These are phyloP conservation scores for Hypseocharis bilobata DNA, from an alignment of 441 rosid genomes.

Conservation along the genomic window DNA sequence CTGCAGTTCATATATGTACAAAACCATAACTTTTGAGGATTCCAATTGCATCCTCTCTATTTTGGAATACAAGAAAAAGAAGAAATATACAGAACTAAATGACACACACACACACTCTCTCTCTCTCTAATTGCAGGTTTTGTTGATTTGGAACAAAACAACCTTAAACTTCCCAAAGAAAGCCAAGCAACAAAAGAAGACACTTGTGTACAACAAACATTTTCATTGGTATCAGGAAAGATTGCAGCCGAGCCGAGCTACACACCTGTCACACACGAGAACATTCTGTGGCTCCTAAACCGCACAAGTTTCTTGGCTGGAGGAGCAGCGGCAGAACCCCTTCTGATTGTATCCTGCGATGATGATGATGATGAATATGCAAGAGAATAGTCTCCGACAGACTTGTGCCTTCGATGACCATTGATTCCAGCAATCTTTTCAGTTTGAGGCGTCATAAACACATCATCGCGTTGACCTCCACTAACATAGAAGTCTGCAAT, in stretches of 20 bases:
- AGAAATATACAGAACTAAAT: too few relatives aligned
- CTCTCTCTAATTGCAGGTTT: too few relatives aligned
- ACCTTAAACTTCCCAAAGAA: not conserved
- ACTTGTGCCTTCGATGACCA: constrained; percentile 35
- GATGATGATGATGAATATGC: not conserved
- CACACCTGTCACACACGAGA: constrained; percentile 46
- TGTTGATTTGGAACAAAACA: too few relatives aligned
- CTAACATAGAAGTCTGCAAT: constrained; percentile 25
- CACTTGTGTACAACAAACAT: constrained; percentile 39
- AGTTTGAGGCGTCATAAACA: not conserved
- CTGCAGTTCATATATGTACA: too few relatives aligned
- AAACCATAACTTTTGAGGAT: too few relatives aligned
- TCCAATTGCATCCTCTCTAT: too few relatives aligned
- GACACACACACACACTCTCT: too few relatives aligned
- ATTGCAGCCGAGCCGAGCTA: not conserved
- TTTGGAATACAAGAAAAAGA: too few relatives aligned
- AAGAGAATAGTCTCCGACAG: constrained; percentile 38
- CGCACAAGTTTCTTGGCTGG: constrained; percentile 38
- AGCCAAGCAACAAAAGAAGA: too few relatives aligned
- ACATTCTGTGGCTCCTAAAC: constrained; percentile 59
- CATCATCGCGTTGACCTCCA: not conserved
- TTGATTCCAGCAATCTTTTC: not conserved
- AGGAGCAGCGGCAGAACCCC: constrained; percentile 12
- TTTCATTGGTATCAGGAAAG: constrained; percentile 17
- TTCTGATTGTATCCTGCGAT: not conserved